Evolutionary conservation across 1,139 yeast species (phyloP).

Genomic region (Schwanniomyces etchellsii): DNA sequence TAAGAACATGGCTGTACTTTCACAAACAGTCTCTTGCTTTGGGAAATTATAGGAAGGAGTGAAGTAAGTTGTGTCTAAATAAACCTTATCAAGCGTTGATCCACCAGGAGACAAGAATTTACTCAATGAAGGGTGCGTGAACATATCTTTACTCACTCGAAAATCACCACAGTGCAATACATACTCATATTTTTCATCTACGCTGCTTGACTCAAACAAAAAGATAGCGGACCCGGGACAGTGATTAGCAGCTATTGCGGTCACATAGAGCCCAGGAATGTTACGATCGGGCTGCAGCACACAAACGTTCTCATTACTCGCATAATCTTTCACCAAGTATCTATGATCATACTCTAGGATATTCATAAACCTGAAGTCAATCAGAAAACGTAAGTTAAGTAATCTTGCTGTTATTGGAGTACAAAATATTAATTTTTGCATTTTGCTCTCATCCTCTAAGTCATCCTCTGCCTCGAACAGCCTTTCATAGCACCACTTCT

Average conservation of each 20-base stretch:
- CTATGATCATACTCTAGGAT: slow-evolving; percentile 40
- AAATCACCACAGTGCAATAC: slow-evolving; percentile 91
- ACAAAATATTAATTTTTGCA: slow-evolving; percentile 51
- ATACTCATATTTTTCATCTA: slow-evolving; percentile 19
- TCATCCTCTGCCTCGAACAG: slow-evolving; percentile 24
- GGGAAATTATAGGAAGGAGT: slow-evolving; percentile 74
- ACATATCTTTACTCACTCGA: slow-evolving; percentile 53
- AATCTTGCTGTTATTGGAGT: slow-evolving; percentile 63
- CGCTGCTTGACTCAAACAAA: slow-evolving; percentile 52
- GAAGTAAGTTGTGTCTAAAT: slow-evolving; percentile 85
- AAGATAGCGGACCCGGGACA: slow-evolving; percentile 93
- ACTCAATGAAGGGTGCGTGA: slow-evolving; percentile 26
- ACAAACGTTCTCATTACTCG: slow-evolving; percentile 8
- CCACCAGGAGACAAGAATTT: slow-evolving; percentile 16
- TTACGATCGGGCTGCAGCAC: slow-evolving; percentile 9
- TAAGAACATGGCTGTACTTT: slow-evolving; percentile 52
- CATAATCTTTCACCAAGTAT: slow-evolving; percentile 20
- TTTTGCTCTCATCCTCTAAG: slow-evolving; percentile 36
- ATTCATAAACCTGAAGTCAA: slow-evolving; percentile 47
- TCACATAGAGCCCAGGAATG: slow-evolving; percentile 50
- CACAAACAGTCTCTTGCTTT: slow-evolving; percentile 63
- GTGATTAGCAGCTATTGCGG: slow-evolving; percentile 80
- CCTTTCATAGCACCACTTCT: slow-evolving; percentile 59
- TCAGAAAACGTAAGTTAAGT: slow-evolving; percentile 47
- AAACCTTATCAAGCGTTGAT: slow-evolving; percentile 44